These are phyloP conservation scores for Zoysia matrella DNA, from an alignment of 202 grass and related monocot genomes.

Conservation along the genomic window DNA sequence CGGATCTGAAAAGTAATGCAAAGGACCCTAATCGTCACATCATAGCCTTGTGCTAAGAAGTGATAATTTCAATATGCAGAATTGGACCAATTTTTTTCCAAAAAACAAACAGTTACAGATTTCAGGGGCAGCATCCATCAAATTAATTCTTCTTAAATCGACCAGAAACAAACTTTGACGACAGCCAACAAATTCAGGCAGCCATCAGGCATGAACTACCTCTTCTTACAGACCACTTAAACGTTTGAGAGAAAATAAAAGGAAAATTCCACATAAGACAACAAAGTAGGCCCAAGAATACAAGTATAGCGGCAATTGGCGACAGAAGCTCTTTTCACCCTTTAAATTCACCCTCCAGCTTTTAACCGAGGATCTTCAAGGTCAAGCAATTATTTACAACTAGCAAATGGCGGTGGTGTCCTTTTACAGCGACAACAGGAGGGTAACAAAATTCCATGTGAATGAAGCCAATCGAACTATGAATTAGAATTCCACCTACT, in stretches of 20 bases:
- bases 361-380: constrained; percentile 39
- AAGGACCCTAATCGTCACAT: neutral
- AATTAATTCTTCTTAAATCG: constrained; percentile 28
- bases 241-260: constrained; percentile 12
- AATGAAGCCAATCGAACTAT: constrained; percentile 32
- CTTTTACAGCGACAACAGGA: constrained; percentile 15
- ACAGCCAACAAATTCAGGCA: constrained; percentile 49
- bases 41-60: neutral
- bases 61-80: neutral
- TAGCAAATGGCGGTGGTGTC: constrained; percentile 22
- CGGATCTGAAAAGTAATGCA: too few species aligned
- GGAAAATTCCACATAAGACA: constrained; percentile 37
- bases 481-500: constrained; percentile 46
- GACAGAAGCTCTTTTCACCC: constrained; percentile 33
- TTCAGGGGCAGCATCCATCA: neutral
- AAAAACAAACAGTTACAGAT: neutral
- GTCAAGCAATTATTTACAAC: constrained; percentile 69
- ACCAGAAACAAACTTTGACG: constrained; percentile 44
- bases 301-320: constrained; percentile 46
- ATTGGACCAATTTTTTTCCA: too few species aligned
- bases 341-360: constrained; percentile 42
- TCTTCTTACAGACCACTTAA: constrained; percentile 45
- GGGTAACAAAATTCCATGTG: constrained; percentile 28
- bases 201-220: constrained; percentile 57
- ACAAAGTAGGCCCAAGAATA: constrained; percentile 43